Percentiles rank a stretch among this genome's conserved stretches.
Conservation (phyloP, 2,329 filamentous ascomycete species). For the Pestalotiopsis sp. region DNA sequence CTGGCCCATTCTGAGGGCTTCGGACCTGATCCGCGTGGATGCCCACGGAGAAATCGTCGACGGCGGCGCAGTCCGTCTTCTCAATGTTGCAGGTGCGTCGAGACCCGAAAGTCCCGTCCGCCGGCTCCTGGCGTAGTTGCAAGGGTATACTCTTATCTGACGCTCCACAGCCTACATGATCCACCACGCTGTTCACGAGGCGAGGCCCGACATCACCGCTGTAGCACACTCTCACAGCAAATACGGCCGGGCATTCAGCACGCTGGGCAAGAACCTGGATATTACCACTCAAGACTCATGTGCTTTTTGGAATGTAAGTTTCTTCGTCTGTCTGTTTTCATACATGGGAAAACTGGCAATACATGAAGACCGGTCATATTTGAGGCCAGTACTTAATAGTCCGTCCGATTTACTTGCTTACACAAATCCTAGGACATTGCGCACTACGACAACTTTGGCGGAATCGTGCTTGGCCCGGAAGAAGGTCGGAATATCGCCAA, state of each 20-base stretch:
- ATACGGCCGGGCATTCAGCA: slow-evolving; percentile 61
- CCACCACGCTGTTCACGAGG: slow-evolving; percentile 54
- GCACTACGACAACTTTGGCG: slow-evolving; percentile 50
- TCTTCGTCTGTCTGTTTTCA: background rate
- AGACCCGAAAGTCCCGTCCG: background rate
- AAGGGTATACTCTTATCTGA: background rate
- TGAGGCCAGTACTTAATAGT: background rate
- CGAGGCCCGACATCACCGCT: slow-evolving; percentile 55
- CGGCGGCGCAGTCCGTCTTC: slow-evolving; percentile 49
- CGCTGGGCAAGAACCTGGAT: slow-evolving; percentile 62
- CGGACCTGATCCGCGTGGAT: slow-evolving; percentile 69
- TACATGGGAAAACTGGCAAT: background rate
- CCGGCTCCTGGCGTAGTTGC: background rate
- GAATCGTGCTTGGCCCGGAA: slow-evolving; percentile 53
- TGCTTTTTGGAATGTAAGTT: slow-evolving; percentile 54
- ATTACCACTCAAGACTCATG: slow-evolving; percentile 68
- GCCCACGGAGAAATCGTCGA: slow-evolving; percentile 64
- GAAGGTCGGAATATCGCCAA: slow-evolving; percentile 52
- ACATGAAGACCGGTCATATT: background rate
- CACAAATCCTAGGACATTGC: slow-evolving; percentile 30
- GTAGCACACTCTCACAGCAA: slow-evolving; percentile 58
- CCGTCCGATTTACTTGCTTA: background rate
- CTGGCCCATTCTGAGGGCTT: slow-evolving; percentile 64
- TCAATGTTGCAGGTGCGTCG: slow-evolving; percentile 32
- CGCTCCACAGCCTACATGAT: slow-evolving; percentile 45